Base-by-base conservation (phyloP, 345 rosid genomes). In the Rhodamnia rubescens region DNA sequence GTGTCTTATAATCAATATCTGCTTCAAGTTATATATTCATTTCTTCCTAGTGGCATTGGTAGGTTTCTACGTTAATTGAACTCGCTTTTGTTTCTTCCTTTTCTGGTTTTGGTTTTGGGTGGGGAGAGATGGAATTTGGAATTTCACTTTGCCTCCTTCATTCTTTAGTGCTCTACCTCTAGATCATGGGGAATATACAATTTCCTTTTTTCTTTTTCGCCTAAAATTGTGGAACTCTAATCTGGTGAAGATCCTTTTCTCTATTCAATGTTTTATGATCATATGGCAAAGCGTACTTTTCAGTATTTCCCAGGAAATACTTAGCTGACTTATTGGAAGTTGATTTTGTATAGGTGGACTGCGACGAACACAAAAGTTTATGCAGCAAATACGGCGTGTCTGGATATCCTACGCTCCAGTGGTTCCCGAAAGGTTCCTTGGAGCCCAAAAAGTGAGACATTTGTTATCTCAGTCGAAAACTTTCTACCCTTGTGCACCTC, bases 341-440 rank as follows among this genome's bases (percentile, higher is more conserved):
- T 57, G 59, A 83, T 53, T 57, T 21, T 82, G 58, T 58, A 82
- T 87, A 97, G 99, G 99, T 98, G 88, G 99, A 98, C 88, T 98
- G 99, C 87, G 99, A 98, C 82, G 98, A 95, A 86, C 99, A 98
- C n/a, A 98, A 98, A 92, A 89, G 90, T 81, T 50, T 96, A 9
- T 96, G 99, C 88, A 89, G 95, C 91, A 98, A 96, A 88, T 95
- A 92, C 83, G 99, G 98, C 21, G 99, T 98, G 87, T 90, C 94
- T 85, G 98, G 99, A 69, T 98, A 96, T 88, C 99, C 99, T n/a
- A 95, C 99, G 5, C 80, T 98, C 85, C 93, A 96, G 42, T 98
- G 99, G 99, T 96, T 98, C 87, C 95, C 98, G 24, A 98, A 96
- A 91, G 99, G 99, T 83, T 93, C 98, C 69, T 90, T 94, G 87